phyloP scores from a whole-genome alignment of 352 stramenopile species.

The Phytophthora cryptogea region DNA sequence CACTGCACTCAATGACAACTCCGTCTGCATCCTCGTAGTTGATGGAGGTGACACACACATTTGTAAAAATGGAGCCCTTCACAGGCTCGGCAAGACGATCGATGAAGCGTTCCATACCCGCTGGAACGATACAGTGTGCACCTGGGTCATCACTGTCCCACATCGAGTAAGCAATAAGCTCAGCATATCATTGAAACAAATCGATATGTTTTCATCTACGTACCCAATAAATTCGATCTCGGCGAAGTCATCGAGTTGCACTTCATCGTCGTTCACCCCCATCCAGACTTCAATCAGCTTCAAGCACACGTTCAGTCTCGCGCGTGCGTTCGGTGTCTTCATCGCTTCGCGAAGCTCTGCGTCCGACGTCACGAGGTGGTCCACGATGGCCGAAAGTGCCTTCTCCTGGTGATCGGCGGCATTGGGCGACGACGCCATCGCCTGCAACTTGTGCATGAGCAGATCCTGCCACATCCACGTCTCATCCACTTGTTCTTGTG shows the following conservation, averaged over 20 bases:
- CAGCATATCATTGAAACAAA: background rate
- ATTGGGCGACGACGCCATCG: constrained; percentile 31
- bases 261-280: constrained; percentile 46
- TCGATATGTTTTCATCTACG: background rate
- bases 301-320: constrained; percentile 45
- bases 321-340: constrained; percentile 28
- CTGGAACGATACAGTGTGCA: constrained; percentile 54
- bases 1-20: constrained; percentile 42
- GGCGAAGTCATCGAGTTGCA: constrained; percentile 65
- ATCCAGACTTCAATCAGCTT: constrained; percentile 65
- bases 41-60: constrained; percentile 35
- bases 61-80: constrained; percentile 38
- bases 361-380: constrained; percentile 34
- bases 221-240: constrained; percentile 61
- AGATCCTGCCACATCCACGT: constrained; percentile 53
- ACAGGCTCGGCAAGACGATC: constrained; percentile 40
- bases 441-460: constrained; percentile 49
- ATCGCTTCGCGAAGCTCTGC: constrained; percentile 23
- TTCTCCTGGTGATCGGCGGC: constrained; percentile 17
- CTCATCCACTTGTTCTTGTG: constrained; percentile 36
- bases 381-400: constrained; percentile 42
- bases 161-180: background rate
- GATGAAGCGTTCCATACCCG: constrained; percentile 61
- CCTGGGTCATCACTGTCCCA: constrained; percentile 31
- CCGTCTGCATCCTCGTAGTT: constrained; percentile 33